Evolutionary conservation across 1,284 basidiomycete species (phyloP), one percentile per base, ranked within the genome.

Genomic region (Volvariella volvacea): DNA sequence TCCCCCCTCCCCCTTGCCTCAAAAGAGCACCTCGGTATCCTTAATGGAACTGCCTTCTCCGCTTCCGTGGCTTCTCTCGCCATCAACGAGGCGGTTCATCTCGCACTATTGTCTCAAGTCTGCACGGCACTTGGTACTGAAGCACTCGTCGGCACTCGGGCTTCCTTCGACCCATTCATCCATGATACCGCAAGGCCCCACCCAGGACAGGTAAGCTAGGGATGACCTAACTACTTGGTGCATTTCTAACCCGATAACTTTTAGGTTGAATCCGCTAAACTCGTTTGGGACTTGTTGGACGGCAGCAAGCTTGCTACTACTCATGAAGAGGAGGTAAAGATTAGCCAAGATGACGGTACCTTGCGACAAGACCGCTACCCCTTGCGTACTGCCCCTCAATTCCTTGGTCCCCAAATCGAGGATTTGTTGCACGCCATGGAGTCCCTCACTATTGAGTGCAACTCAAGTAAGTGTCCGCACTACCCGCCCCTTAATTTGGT

Each of bases 1-100:
- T 64, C 72, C 39, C 85, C 88, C 1, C 73, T 92, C 44, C 66
- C 74, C 22, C 78, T 92, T 32, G 79, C 73, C 12, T 83, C 87
- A 19, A 91, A 92, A 65, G 89, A 89, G 52, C 87, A 88, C 50
- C 73, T 89, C 30, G 85, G 85, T 12, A 78, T 90, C 48, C 64
- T 89, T 44, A 92, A 91, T 60, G 88, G 88, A 39, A 91, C 89
- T 1, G 88, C 90, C 1, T 92, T 92, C 63, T 88, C 85, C 28
- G 68, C 76, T 1, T 71, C 76, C 9, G 73, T 86, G 16, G 78
- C 75, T 3, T 68, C 79, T 16, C 68, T 87, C 16, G 82, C 78
- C 10, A 65, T 88, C 28, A 76, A 83, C 56, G 87, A 90, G 45
- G 80, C 88, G 3, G 75, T 82, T 32, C 81, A 85, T 51, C 68